These are phyloP conservation scores for Phytophthora pistaciae DNA, from an alignment of 352 stramenopile species.

Conservation along the genomic window DNA sequence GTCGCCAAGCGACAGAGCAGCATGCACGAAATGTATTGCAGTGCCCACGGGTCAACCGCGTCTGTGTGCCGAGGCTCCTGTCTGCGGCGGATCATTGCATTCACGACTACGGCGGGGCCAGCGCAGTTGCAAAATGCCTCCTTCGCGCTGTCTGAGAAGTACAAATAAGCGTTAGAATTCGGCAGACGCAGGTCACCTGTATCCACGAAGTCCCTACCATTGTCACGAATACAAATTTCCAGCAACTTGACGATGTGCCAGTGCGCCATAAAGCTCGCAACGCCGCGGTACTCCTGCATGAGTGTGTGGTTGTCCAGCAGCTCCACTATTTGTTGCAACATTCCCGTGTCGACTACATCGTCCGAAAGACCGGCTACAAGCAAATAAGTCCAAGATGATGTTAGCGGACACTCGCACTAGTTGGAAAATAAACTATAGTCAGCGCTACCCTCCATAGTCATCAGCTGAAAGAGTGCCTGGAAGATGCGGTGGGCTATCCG, in stretches of 20 bases:
- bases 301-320: slow-evolving; percentile 38
- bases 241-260: slow-evolving; percentile 69
- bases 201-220: slow-evolving; percentile 30
- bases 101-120: slow-evolving; percentile 38
- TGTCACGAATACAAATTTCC: slow-evolving; percentile 48
- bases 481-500: slow-evolving; percentile 36
- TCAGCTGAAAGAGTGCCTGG: slow-evolving; percentile 58
- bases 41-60: slow-evolving; percentile 23
- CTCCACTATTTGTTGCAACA: slow-evolving; percentile 47
- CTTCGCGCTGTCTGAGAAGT: slow-evolving; percentile 49
- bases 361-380: slow-evolving; percentile 24
- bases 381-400: background rate
- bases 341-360: slow-evolving; percentile 36
- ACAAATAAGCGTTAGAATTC: background rate
- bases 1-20: slow-evolving; percentile 55
- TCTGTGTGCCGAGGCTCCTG: slow-evolving; percentile 24
- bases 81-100: slow-evolving; percentile 28
- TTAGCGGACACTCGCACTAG: background rate
- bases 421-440: background rate
- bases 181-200: background rate
- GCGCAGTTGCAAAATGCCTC: slow-evolving; percentile 48
- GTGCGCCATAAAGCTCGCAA: slow-evolving; percentile 38
- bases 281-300: slow-evolving; percentile 29
- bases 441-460: slow-evolving; percentile 43
- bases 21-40: slow-evolving; percentile 65